Base-by-base conservation (phyloP, 768 basidiomycete species). In the Auriscalpium orientale region DNA sequence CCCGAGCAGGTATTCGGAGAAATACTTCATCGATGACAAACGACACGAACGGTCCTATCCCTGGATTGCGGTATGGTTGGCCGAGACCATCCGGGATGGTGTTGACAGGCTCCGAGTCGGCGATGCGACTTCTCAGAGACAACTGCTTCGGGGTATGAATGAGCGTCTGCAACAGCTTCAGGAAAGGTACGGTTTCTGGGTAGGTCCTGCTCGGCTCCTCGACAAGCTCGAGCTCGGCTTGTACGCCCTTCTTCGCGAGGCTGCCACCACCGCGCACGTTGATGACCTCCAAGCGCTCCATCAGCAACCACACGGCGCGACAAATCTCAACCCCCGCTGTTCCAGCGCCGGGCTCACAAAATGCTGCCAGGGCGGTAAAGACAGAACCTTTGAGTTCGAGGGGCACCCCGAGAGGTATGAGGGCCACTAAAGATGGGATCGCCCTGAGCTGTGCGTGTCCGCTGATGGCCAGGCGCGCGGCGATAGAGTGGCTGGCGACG, bases 21-120 rank as follows among this genome's bases (percentile, higher is more conserved):
- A 98, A 89, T 3, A 98, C 90, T 48, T 88, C 89, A 63, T 98
- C 93, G 58, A 95, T 72, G 54, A 95, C 87, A 66, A 95, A 98
- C n/a, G 79, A 73, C 11, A 85, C 77, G 70, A 89, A 95, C 0
- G 93, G 91, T 0, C 76, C 82, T 54, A 95, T 82, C 0, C 93
- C 93, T 1, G 88, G 85, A 15, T 84, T 69, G 20, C 93, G 82
- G 61, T 91, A 87, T 8, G 88, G 85, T 47, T 88, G 84, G 0
- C 93, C 93, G 5, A 95, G 73, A 44, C 74, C 74, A 55, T 95
- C 87, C 1, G 92, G 89, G 47, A 93, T 82, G 21, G 91, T 88
- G 66, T 86, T 83, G 50, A 84, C 68, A 1, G 85, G 70, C 50
- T 83, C 83, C 8, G 76, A 70, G 51, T 87, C 84, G 36, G 77